Evolutionary conservation across 768 basidiomycete genomes (phyloP).

Genomic region (Leccinum variicolor): DNA sequence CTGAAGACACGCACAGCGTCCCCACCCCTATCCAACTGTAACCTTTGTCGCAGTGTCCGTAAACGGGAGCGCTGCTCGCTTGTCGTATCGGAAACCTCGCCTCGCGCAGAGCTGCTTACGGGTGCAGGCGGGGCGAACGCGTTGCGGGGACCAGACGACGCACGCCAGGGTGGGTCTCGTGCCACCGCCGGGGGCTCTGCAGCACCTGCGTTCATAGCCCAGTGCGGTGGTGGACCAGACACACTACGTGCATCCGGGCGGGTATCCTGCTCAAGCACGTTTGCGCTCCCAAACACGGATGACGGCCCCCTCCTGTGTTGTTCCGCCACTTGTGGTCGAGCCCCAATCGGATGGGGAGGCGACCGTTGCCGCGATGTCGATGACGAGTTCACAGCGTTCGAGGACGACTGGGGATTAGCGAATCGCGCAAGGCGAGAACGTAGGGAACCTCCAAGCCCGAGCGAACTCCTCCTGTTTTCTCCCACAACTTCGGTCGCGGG

Average conservation of each 20-base stretch:
- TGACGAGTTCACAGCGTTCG: slow-evolving; percentile 3
- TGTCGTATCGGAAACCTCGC: slow-evolving; percentile 1
- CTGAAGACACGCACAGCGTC: slow-evolving; percentile 21
- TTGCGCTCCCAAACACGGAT: slow-evolving; percentile 2
- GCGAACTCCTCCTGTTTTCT: slow-evolving; percentile 18
- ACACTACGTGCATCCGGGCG: slow-evolving; percentile 5
- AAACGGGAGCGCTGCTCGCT: slow-evolving; percentile 22
- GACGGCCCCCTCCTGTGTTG: slow-evolving; percentile 9
- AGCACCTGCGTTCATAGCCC: slow-evolving; percentile 5
- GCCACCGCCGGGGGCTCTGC: slow-evolving; percentile 1
- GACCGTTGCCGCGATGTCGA: slow-evolving; percentile 20
- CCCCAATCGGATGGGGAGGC: slow-evolving; percentile 23
- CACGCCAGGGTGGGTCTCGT: slow-evolving; percentile 24
- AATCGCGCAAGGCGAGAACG: slow-evolving; percentile 28
- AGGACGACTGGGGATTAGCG: slow-evolving; percentile 15
- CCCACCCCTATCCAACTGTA: slow-evolving; percentile 25
- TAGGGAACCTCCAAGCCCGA: slow-evolving; percentile 23
- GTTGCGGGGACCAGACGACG: slow-evolving; percentile 15
- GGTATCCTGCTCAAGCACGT: slow-evolving; percentile 10
- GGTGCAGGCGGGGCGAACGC: slow-evolving; percentile 1
- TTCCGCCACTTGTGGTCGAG: slow-evolving; percentile 22
- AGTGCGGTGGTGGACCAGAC: slow-evolving; percentile 4
- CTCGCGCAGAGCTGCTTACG: background rate
- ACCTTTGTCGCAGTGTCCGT: slow-evolving; percentile 25
- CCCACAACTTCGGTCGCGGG: slow-evolving; percentile 4